phyloP scores from a whole-genome alignment of 176 grass and related monocot genomes.

The Otatea glauca region DNA sequence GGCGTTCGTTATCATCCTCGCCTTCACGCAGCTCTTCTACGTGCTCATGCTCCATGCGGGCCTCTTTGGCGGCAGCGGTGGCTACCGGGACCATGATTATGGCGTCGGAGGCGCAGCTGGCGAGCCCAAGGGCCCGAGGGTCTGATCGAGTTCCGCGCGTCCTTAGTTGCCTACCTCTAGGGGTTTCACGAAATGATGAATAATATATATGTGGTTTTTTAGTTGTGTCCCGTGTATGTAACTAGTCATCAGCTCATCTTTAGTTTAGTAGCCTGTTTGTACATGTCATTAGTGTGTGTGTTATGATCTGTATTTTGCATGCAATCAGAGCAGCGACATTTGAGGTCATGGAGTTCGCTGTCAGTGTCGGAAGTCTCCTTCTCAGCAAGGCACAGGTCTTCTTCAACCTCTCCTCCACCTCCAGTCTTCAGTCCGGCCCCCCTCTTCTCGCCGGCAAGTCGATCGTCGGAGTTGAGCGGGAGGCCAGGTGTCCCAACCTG shows the following conservation, averaged over 20 bases:
- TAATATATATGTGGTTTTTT: background rate
- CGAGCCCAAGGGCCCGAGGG: slow-evolving; percentile 63
- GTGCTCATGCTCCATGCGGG: slow-evolving; percentile 75
- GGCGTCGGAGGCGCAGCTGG: slow-evolving; percentile 39
- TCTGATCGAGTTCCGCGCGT: slow-evolving; percentile 24
- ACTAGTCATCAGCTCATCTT: background rate
- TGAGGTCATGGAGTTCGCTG: no score
- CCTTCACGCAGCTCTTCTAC: slow-evolving; percentile 85
- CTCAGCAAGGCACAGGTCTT: no score
- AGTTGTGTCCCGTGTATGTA: no score
- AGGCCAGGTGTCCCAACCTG: no score
- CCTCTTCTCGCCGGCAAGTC: no score
- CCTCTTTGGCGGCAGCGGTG: slow-evolving; percentile 62
- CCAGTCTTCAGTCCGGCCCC: no score
- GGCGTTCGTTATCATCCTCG: slow-evolving; percentile 79
- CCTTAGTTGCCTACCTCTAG: background rate
- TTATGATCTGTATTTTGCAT: background rate
- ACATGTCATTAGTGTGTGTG: background rate
- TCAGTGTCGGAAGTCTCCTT: no score
- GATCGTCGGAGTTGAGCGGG: no score
- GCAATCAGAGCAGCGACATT: no score
- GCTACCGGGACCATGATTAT: slow-evolving; percentile 70
- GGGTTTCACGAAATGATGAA: background rate
- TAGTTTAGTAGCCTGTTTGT: background rate
- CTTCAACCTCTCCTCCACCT: no score